phyloP scores from a whole-genome alignment of 768 basidiomycete genomes.

The Leccinum aurantiacum region DNA sequence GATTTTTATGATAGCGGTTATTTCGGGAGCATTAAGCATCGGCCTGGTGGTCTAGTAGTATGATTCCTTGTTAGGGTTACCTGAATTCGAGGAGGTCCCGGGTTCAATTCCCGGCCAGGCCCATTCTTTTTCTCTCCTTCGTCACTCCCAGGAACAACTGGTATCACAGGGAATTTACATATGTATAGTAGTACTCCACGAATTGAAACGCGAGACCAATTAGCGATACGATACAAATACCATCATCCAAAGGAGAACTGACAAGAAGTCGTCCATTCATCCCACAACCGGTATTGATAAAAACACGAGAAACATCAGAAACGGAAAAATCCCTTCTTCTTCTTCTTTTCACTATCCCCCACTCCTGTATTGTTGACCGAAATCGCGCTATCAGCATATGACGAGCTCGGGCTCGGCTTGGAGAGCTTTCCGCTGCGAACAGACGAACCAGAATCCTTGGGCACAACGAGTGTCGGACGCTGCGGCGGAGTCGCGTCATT shows the following conservation, averaged over 20 bases:
- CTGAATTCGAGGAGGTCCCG: conserved; percentile 54
- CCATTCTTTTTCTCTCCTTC: conserved; percentile 15
- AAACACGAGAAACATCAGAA: conserved; percentile 41
- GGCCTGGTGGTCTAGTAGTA: conserved; percentile 57
- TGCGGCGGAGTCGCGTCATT: conserved; percentile 35
- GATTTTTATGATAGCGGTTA: background rate
- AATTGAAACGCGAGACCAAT: conserved; percentile 7
- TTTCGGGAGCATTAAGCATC: rapidly evolving
- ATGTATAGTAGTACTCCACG: background rate
- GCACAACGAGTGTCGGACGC: conserved; percentile 25
- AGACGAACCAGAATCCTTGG: conserved; percentile 26
- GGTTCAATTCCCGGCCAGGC: conserved; percentile 61
- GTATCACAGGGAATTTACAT: too few relatives aligned
- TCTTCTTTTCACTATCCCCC: conserved; percentile 62
- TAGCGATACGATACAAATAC: conserved; percentile 14
- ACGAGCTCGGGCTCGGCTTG: conserved; percentile 46
- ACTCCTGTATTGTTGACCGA: conserved; percentile 41
- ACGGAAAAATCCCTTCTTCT: conserved; percentile 70
- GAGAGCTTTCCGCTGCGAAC: conserved; percentile 23
- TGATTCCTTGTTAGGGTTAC: conserved; percentile 52
- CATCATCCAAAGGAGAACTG: background rate
- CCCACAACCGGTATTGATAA: background rate
- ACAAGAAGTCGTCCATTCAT: background rate
- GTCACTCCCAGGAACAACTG: too few relatives aligned
- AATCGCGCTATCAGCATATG: conserved; percentile 52